A percentile compares a stretch with the other conserved stretches of the same genome.
Evolutionary conservation across 2,329 filamentous ascomycete genomes (phyloP).

Genomic region (Penicillium occitanis): DNA sequence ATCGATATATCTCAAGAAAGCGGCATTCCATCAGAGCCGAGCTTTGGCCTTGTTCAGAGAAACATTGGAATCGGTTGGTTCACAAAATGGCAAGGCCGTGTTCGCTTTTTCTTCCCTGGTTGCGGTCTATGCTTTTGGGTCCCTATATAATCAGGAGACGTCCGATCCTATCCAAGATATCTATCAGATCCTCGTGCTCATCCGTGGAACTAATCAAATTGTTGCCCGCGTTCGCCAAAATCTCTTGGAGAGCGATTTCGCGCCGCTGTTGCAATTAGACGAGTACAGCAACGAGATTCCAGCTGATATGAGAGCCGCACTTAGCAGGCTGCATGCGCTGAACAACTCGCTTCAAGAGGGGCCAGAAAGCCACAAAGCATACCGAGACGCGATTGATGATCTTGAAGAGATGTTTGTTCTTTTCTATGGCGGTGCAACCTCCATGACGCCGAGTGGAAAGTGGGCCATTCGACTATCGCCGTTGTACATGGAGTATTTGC

Average conservation of each 20-base stretch:
- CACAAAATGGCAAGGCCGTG: conserved; percentile 42
- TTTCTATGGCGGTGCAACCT: conserved; percentile 42
- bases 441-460: conserved; percentile 48
- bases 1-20: conserved; percentile 35
- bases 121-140: conserved; percentile 41
- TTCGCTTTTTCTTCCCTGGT: conserved; percentile 41
- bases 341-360: conserved; percentile 28
- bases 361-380: conserved; percentile 28
- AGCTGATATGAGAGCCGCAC: conserved; percentile 24
- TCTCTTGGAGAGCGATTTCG: conserved; percentile 30
- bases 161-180: conserved; percentile 37
- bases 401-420: conserved; percentile 31
- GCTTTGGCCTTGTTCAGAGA: conserved; percentile 37
- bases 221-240: conserved; percentile 26
- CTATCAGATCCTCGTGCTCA: conserved; percentile 35
- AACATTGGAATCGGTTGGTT: conserved; percentile 33
- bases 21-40: conserved; percentile 38
- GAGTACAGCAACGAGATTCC: conserved; percentile 27
- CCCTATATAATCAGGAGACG: conserved; percentile 30
- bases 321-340: conserved; percentile 29
- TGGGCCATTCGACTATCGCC: conserved; percentile 40
- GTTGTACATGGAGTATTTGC: conserved; percentile 38
- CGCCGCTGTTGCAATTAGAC: conserved; percentile 30
- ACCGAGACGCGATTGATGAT: conserved; percentile 30
- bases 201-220: conserved; percentile 38